phyloP scores from a whole-genome alignment of 495 filamentous ascomycete genomes.

The Penicillium diatomitis region DNA sequence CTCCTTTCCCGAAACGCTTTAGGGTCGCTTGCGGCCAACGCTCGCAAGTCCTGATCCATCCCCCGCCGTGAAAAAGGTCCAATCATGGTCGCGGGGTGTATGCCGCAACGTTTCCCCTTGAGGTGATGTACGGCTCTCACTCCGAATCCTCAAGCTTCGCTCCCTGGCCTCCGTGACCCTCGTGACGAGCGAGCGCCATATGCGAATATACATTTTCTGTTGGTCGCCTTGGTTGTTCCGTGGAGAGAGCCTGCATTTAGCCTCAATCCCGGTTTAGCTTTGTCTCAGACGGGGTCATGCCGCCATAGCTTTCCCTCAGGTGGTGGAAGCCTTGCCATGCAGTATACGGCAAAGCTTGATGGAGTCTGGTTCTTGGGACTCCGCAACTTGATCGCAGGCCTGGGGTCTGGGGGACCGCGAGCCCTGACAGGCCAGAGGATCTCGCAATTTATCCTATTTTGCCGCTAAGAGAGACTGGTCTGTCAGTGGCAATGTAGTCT shows the following conservation, averaged over 20 bases:
- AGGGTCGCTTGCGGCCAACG: not conserved
- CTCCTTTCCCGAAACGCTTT: not conserved
- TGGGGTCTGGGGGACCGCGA: not conserved
- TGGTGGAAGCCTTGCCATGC: not conserved
- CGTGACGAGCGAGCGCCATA: too few species aligned
- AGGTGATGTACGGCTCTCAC: not conserved
- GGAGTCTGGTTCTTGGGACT: not conserved
- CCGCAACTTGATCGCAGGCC: not conserved
- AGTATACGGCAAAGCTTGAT: not conserved
- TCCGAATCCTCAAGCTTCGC: not conserved
- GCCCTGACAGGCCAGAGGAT: not conserved
- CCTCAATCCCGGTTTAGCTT: not conserved
- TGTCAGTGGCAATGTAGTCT: not conserved
- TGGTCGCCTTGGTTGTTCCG: too few species aligned
- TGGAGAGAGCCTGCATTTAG: not conserved
- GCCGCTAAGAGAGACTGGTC: not conserved
- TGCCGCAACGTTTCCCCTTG: not conserved
- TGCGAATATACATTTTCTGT: too few species aligned
- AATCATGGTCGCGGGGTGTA: too few species aligned
- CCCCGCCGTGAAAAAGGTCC: too few species aligned
- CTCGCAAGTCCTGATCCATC: too few species aligned
- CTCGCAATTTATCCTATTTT: slow-evolving; percentile 9
- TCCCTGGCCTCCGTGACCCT: too few species aligned
- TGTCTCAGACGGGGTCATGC: not conserved
- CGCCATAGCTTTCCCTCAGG: not conserved